A percentile compares a stretch with the other conserved stretches of the same genome.
These are phyloP conservation scores for Lagenidium giganteum DNA, from an alignment of 352 stramenopile genomes.

Conservation along the genomic window DNA sequence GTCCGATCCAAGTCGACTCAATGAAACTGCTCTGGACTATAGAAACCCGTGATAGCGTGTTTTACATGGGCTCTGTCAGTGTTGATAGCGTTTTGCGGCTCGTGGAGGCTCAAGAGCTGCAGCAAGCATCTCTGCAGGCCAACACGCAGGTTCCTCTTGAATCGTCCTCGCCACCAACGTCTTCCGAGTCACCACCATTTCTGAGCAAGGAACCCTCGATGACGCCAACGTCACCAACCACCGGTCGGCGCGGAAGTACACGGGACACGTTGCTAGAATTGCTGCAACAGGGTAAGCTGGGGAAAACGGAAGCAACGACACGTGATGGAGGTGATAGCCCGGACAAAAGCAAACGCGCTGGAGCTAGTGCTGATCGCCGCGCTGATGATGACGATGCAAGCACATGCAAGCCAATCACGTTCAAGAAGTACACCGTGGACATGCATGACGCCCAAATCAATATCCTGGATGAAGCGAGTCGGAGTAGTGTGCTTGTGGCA, in stretches of 20 bases:
- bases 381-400: too few species aligned
- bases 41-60: conserved; percentile 62
- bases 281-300: conserved; percentile 71
- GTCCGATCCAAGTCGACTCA: conserved; percentile 75
- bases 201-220: conserved; percentile 3
- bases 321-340: neutral
- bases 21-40: conserved; percentile 82
- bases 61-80: conserved; percentile 60
- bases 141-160: neutral
- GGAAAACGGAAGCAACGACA: conserved; percentile 20
- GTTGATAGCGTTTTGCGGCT: conserved; percentile 47
- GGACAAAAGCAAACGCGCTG: neutral
- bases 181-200: neutral
- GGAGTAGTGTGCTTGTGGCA: conserved; percentile 63
- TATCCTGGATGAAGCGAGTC: conserved; percentile 54
- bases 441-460: conserved; percentile 80
- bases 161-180: neutral
- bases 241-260: conserved; percentile 31
- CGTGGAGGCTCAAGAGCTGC: conserved; percentile 23
- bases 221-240: neutral
- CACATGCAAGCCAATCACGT: conserved; percentile 30
- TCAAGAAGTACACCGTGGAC: conserved; percentile 75
- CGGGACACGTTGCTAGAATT: conserved; percentile 65
- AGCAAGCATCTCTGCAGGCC: conserved; percentile 2
- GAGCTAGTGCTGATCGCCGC: neutral